phyloP scores from a whole-genome alignment of 345 rosid genomes.

The Camelina sativa region DNA sequence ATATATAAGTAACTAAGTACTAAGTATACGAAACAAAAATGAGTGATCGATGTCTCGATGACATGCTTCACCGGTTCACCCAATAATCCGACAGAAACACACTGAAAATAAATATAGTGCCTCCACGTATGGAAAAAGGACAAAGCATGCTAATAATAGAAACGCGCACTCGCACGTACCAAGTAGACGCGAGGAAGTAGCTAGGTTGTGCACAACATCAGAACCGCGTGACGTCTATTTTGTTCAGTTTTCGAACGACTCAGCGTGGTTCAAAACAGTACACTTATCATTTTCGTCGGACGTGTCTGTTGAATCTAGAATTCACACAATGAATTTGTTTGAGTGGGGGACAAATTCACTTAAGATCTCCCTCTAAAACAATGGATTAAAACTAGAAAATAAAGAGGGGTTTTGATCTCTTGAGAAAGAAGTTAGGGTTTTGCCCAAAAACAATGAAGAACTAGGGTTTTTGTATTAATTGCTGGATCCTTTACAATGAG shows the following conservation, averaged over 20 bases:
- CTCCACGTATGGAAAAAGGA: constrained; percentile 9
- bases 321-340: too few species aligned
- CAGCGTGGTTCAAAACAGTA: neutral
- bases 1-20: neutral
- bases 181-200: neutral
- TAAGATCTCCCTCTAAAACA: too few species aligned
- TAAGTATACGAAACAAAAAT: neutral
- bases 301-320: too few species aligned
- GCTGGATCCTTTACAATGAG: too few species aligned
- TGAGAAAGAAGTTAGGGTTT: too few species aligned
- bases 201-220: neutral
- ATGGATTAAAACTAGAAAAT: too few species aligned
- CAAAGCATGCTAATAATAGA: constrained; percentile 17
- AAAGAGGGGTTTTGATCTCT: too few species aligned
- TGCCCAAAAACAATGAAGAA: too few species aligned
- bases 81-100: constrained; percentile 24
- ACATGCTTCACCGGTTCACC: constrained; percentile 5
- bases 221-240: constrained; percentile 7
- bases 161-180: neutral
- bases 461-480: too few species aligned
- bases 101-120: neutral
- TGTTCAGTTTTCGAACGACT: constrained; percentile 21
- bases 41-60: neutral
- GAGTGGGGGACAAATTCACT: too few species aligned
- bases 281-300: neutral